These are phyloP conservation scores for Rhizopogon roseolus DNA, from an alignment of 768 basidiomycete genomes.

Conservation along the genomic window DNA sequence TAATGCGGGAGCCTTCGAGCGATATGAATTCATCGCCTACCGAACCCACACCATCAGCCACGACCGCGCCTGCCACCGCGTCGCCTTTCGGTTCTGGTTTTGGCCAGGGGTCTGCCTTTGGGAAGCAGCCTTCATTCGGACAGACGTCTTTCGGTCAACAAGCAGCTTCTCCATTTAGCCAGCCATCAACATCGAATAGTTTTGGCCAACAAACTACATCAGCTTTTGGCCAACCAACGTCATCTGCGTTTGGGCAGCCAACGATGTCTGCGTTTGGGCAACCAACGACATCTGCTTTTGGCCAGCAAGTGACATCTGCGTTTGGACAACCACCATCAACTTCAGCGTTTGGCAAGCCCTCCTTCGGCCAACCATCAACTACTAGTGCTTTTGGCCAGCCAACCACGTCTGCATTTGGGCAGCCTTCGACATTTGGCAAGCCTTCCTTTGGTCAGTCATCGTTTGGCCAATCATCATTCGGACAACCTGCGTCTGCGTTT, in stretches of 20 bases:
- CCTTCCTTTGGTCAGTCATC: constrained; percentile 19
- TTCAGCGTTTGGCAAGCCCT: constrained; percentile 11
- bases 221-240: too few relatives aligned
- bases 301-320: constrained; percentile 7
- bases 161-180: constrained; percentile 30
- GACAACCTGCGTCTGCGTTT: constrained; percentile 10
- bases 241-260: too few relatives aligned
- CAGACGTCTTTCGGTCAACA: constrained; percentile 25
- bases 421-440: constrained; percentile 24
- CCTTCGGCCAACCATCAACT: constrained; percentile 8
- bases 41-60: constrained; percentile 11
- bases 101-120: constrained; percentile 27
- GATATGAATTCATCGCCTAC: constrained; percentile 26
- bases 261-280: constrained; percentile 13
- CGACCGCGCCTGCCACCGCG: constrained; percentile 7
- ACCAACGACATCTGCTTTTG: constrained; percentile 12
- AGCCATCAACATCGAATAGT: constrained; percentile 16
- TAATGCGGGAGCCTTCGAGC: constrained; percentile 23
- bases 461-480: constrained; percentile 30
- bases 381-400: constrained; percentile 12
- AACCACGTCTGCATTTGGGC: constrained; percentile 24
- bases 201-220: constrained; percentile 14
- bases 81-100: constrained; percentile 23
- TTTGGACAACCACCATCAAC: constrained; percentile 26
- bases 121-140: constrained; percentile 9